Conservation (phyloP, 2,329 filamentous ascomycete genomes). For the Dothideomycetidae sp. region DNA sequence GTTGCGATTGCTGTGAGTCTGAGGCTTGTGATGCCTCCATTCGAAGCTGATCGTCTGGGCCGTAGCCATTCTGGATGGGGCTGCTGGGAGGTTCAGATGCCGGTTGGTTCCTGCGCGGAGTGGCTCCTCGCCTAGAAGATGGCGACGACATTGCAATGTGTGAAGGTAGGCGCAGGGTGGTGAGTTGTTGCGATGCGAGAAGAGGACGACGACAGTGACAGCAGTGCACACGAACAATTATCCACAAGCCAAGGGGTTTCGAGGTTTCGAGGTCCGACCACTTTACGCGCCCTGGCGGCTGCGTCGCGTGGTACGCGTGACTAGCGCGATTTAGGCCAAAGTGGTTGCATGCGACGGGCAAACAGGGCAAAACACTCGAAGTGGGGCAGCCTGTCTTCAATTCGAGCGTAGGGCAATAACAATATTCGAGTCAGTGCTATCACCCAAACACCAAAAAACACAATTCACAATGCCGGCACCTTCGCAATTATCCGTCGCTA, state of each 20-base stretch:
- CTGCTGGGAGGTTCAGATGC: constrained; percentile 42
- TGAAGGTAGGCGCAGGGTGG: too few species aligned
- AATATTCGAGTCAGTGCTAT: too few species aligned
- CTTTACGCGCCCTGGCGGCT: constrained; percentile 6
- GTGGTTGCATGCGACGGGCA: constrained; percentile 10
- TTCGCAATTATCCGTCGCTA: constrained; percentile 63
- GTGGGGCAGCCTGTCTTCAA: background rate
- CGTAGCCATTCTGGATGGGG: constrained; percentile 23
- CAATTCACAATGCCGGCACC: constrained; percentile 54
- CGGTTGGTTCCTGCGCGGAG: constrained; percentile 39
- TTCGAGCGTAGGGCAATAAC: too few species aligned
- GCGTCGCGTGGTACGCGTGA: constrained; percentile 4
- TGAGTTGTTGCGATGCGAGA: too few species aligned
- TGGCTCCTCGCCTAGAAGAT: constrained; percentile 40
- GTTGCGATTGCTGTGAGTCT: constrained; percentile 23
- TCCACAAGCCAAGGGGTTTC: constrained; percentile 7
- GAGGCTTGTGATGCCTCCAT: constrained; percentile 27
- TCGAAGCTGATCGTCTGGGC: constrained; percentile 30
- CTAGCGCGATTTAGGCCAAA: constrained; percentile 7
- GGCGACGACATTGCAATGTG: constrained; percentile 46
- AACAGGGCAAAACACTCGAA: background rate
- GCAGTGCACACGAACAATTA: too few species aligned
- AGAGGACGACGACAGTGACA: too few species aligned
- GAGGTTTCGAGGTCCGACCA: constrained; percentile 1
- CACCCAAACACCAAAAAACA: background rate